Evolutionary conservation across 768 basidiomycete genomes (phyloP).

Genomic region (Lyophyllum shimeji): DNA sequence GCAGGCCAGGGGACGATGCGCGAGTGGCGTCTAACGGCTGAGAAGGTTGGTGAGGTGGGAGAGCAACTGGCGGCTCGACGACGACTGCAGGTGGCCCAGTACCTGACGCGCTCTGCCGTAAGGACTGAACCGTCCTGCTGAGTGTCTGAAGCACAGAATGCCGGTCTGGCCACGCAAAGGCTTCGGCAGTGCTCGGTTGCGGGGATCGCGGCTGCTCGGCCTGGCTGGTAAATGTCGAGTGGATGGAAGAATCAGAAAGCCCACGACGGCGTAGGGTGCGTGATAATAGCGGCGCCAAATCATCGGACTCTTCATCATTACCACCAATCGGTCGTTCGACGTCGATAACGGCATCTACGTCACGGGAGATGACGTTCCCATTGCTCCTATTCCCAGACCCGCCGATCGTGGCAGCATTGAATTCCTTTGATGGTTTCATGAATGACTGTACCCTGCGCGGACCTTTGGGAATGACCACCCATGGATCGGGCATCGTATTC

Average conservation of each 20-base stretch:
- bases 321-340: conserved; percentile 34
- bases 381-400: conserved; percentile 20
- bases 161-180: conserved; percentile 34
- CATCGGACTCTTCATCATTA: conserved; percentile 40
- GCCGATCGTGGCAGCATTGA: conserved; percentile 10
- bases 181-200: background rate
- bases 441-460: conserved; percentile 28
- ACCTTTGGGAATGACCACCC: conserved; percentile 64
- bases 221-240: conserved; percentile 74
- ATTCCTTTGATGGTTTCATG: conserved; percentile 19
- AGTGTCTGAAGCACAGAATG: conserved; percentile 54
- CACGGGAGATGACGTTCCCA: conserved; percentile 48
- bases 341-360: conserved; percentile 81
- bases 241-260: conserved; percentile 90
- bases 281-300: conserved; percentile 55
- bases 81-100: background rate
- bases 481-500: conserved; percentile 53
- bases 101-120: conserved; percentile 30
- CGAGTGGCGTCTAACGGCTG: conserved; percentile 11
- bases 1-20: conserved; percentile 11
- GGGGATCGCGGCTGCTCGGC: conserved; percentile 30
- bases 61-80: conserved; percentile 9
- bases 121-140: conserved; percentile 52
- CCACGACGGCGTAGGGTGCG: conserved; percentile 76
- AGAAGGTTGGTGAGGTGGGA: conserved; percentile 17